Evolutionary conservation across 2,329 filamentous ascomycete genomes (phyloP).

Genomic region (Trichoderma endophyticum): DNA sequence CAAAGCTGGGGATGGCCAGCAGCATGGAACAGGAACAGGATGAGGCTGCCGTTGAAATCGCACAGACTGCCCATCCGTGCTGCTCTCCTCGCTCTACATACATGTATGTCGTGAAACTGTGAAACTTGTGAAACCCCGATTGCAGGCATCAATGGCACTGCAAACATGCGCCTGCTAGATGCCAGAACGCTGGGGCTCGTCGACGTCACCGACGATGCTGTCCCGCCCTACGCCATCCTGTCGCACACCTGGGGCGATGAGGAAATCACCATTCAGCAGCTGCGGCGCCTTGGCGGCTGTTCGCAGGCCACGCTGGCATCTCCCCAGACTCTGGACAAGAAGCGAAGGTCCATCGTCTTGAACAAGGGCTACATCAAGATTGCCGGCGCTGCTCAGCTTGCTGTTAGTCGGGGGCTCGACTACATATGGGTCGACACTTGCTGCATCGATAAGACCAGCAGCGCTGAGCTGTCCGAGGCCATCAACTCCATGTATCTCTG

Average conservation of each 20-base stretch:
- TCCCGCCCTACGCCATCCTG: conserved; percentile 29
- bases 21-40: background rate
- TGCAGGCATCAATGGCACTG: background rate
- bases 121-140: background rate
- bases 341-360: background rate
- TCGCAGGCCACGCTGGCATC: background rate
- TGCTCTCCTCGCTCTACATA: background rate
- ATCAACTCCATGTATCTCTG: conserved; percentile 22
- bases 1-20: background rate
- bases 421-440: conserved; percentile 31
- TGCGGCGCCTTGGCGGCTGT: conserved; percentile 15
- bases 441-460: conserved; percentile 22
- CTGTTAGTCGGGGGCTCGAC: conserved; percentile 18
- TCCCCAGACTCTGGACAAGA: conserved; percentile 1
- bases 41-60: background rate
- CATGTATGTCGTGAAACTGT: background rate
- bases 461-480: conserved; percentile 2
- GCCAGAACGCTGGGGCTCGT: conserved; percentile 14
- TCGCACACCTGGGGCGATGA: conserved; percentile 31
- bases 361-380: conserved; percentile 27
- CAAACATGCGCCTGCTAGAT: conserved; percentile 13
- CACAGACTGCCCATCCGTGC: background rate
- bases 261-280: conserved; percentile 28
- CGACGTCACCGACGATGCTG: conserved; percentile 8
- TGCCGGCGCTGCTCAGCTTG: conserved; percentile 10